These are phyloP conservation scores for Paracamarosporium sp. DNA, from an alignment of 2,329 filamentous ascomycete species.

Conservation along the genomic window DNA sequence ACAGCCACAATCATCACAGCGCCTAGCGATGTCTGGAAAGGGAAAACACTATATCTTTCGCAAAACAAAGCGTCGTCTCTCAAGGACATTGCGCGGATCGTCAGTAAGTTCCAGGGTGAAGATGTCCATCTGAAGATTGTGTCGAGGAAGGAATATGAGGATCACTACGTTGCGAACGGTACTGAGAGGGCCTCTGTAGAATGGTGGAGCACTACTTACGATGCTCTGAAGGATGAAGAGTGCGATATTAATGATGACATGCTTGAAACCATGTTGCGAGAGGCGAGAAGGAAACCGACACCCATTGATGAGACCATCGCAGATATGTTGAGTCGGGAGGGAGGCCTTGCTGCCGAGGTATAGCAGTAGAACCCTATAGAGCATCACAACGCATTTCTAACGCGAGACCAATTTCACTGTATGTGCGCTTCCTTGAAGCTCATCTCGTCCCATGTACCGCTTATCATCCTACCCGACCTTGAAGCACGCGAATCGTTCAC, in stretches of 20 bases:
- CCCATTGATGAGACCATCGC: conserved; percentile 48
- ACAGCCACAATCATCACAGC: conserved; percentile 49
- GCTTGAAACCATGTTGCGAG: conserved; percentile 47
- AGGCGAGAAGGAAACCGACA: conserved; percentile 44
- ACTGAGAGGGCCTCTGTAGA: conserved; percentile 47
- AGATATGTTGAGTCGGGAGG: conserved; percentile 45
- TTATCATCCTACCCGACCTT: no score
- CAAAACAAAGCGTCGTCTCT: conserved; percentile 35
- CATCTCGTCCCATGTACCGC: no score
- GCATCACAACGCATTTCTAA: no score
- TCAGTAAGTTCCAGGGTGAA: conserved; percentile 32
- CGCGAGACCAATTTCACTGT: no score
- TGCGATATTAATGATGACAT: conserved; percentile 51
- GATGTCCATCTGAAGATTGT: conserved; percentile 47
- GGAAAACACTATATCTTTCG: conserved; percentile 49
- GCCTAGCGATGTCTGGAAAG: conserved; percentile 37
- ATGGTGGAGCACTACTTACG: conserved; percentile 57
- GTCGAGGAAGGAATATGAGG: conserved; percentile 48
- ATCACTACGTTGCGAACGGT: conserved; percentile 47
- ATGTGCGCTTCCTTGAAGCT: no score
- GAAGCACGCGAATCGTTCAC: no score
- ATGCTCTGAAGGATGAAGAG: conserved; percentile 51
- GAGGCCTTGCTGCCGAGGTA: not conserved
- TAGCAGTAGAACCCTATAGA: no score
- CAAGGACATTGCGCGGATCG: conserved; percentile 37